Conservation (phyloP, 805 yeast species). For the Cyberlindnera saturnus region DNA sequence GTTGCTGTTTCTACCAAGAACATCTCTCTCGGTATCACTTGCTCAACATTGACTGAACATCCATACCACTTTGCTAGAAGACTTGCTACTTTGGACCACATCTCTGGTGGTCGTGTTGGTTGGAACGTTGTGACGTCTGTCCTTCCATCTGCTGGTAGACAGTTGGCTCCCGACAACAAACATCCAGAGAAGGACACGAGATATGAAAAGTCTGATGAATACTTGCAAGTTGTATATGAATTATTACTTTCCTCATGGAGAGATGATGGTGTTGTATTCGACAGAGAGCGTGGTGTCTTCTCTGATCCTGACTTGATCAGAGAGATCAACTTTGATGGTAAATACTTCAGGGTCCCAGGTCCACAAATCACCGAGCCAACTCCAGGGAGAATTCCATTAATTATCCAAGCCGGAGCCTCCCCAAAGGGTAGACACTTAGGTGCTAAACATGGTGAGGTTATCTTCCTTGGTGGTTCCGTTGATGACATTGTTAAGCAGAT, state of each 20-base stretch:
- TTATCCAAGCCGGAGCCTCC: slow-evolving; percentile 43
- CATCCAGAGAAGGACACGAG: slow-evolving; percentile 37
- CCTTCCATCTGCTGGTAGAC: slow-evolving; percentile 38
- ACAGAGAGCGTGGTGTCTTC: slow-evolving; percentile 26
- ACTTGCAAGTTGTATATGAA: slow-evolving; percentile 34
- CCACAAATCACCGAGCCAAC: slow-evolving; percentile 39
- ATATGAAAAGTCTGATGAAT: slow-evolving; percentile 40
- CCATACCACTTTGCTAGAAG: slow-evolving; percentile 41
- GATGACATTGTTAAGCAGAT: background rate
- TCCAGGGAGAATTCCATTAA: slow-evolving; percentile 37
- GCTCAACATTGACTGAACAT: slow-evolving; percentile 38
- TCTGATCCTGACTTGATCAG: slow-evolving; percentile 36
- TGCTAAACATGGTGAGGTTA: slow-evolving; percentile 39
- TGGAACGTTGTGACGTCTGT: slow-evolving; percentile 43
- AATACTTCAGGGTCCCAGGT: slow-evolving; percentile 32
- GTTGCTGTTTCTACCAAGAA: slow-evolving; percentile 40
- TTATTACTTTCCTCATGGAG: slow-evolving; percentile 39
- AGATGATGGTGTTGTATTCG: slow-evolving; percentile 31
- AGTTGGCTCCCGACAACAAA: slow-evolving; percentile 30
- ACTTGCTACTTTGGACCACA: slow-evolving; percentile 39
- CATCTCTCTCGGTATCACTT: slow-evolving; percentile 36
- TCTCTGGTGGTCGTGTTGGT: slow-evolving; percentile 40
- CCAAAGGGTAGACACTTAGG: slow-evolving; percentile 37
- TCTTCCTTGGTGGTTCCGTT: slow-evolving; percentile 29
- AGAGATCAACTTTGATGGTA: slow-evolving; percentile 36